Conservation (phyloP, 805 yeast species). For the Lipomyces kockii region DNA sequence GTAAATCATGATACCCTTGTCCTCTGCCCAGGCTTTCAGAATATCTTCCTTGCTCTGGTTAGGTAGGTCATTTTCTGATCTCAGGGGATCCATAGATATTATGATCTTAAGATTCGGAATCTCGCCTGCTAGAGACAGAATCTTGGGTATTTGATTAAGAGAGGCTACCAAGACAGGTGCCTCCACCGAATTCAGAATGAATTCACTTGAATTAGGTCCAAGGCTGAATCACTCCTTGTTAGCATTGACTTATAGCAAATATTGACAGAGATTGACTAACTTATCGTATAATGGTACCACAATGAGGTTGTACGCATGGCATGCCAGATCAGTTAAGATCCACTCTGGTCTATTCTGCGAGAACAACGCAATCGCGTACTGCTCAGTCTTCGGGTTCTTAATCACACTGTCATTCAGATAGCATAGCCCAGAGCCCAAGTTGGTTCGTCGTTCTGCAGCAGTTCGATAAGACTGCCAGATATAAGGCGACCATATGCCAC, state of each 20-base stretch:
- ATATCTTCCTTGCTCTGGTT: slow-evolving; percentile 42
- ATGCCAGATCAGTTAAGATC: slow-evolving; percentile 71
- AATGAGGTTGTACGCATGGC: slow-evolving; percentile 60
- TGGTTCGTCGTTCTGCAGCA: slow-evolving; percentile 51
- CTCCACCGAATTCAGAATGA: slow-evolving; percentile 64
- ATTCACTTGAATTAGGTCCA: slow-evolving; percentile 64
- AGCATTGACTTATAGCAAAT: neutral
- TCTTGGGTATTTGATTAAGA: slow-evolving; percentile 53
- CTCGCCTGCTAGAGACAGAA: slow-evolving; percentile 53
- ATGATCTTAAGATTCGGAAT: slow-evolving; percentile 55
- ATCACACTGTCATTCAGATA: slow-evolving; percentile 45
- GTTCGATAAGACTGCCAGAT: slow-evolving; percentile 52
- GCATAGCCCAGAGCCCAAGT: slow-evolving; percentile 62
- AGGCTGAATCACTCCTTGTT: slow-evolving; percentile 45
- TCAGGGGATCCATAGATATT: slow-evolving; percentile 58
- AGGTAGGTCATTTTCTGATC: slow-evolving; percentile 44
- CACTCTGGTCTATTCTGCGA: slow-evolving; percentile 68
- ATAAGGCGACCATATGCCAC: slow-evolving; percentile 52
- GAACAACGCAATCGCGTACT: slow-evolving; percentile 60
- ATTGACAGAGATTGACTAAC: slow-evolving; percentile 3
- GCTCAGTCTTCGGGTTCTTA: slow-evolving; percentile 41
- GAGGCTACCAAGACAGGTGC: slow-evolving; percentile 65
- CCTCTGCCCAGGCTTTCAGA: slow-evolving; percentile 41
- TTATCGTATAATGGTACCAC: slow-evolving; percentile 59
- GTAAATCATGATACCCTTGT: slow-evolving; percentile 47